Evolutionary conservation across 345 rosid genomes (phyloP), one percentile per base, ranked within the genome.

Genomic region (Dimocarpus longan): DNA sequence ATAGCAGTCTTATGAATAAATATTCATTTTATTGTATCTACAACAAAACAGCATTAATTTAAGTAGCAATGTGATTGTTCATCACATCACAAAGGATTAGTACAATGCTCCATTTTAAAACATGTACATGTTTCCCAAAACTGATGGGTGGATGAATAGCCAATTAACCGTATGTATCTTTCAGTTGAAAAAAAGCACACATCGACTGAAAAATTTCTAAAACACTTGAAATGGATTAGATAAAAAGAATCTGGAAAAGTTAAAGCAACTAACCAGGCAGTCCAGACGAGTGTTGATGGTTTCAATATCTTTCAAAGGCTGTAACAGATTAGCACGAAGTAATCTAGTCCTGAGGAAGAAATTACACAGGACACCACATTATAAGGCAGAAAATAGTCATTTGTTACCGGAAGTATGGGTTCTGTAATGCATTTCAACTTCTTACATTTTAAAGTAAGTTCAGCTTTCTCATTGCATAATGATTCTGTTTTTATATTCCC

Each of bases 301-400:
- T 88, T 91, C 93, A 63, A 89, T 89, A 85, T 95, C 99, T 88
- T 93, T 95, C 80, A 93, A 80, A 75, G 99, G 99, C 93, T 95
- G 99, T 85, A 95, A 86, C 79, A 95, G 90, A 85, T 95, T 95
- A 80, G 99, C 99, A 62, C 98, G 96, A 56, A 95, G 97, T 84
- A 95, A 95, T 84, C 98, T 90, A 77, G 97, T 91, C 92, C 99
- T 95, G 92, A 69, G 79, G 80, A 88, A 78, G 79, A 83, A 66
- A 79, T 80, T 72, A 44, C 57, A 78, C 18, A 70, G 48, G 24
- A 80, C 50, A 64, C 83, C 76, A 79, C 67, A 16, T 77, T 73
- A 78, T 63, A 46, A 37, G 11, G 66, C n/a, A 26, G 3, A 10
- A 9, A 18, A 74, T 39, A 1, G 10, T 59, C 40, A 42, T 39